phyloP scores from a whole-genome alignment of 495 filamentous ascomycete species.

The Thermothielavioides terrestris region DNA sequence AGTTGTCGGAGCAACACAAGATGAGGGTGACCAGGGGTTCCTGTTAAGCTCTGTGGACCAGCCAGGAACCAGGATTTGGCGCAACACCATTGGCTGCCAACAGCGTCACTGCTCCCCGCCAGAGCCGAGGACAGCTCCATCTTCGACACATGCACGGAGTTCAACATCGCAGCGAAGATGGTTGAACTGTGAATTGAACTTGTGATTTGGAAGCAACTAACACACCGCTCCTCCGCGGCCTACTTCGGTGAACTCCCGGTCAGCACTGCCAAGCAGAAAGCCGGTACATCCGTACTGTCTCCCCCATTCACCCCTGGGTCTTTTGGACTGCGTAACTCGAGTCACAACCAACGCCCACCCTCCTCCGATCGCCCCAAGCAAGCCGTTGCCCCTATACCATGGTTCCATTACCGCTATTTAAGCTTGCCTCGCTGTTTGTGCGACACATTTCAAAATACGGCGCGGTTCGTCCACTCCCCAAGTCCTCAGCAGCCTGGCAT shows the following conservation, averaged over 20 bases:
- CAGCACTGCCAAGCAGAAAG: too few relatives aligned
- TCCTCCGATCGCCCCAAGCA: background rate
- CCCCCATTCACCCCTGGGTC: too few relatives aligned
- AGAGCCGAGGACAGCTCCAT: constrained; percentile 9
- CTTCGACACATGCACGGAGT: background rate
- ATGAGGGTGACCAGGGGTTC: background rate
- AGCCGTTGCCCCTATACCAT: too few relatives aligned
- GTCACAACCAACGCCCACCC: background rate
- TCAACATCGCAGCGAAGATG: background rate
- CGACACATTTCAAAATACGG: constrained; percentile 54
- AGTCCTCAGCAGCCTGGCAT: too few relatives aligned
- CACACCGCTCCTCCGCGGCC: too few relatives aligned
- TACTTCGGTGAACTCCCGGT: too few relatives aligned
- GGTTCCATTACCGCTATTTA: constrained; percentile 44
- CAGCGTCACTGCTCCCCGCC: constrained; percentile 7
- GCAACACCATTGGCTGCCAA: constrained; percentile 4
- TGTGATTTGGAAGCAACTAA: background rate
- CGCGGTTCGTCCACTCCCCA: constrained; percentile 33
- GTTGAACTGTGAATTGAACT: background rate
- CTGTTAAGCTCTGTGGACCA: constrained; percentile 1
- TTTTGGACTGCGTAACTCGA: background rate
- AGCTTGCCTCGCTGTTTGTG: constrained; percentile 41
- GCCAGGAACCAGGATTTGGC: background rate
- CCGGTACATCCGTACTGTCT: too few relatives aligned
- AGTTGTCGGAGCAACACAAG: constrained; percentile 10